These are phyloP conservation scores for Cryptococcus neoformans DNA, from an alignment of 1,284 basidiomycete species.

Conservation along the genomic window DNA sequence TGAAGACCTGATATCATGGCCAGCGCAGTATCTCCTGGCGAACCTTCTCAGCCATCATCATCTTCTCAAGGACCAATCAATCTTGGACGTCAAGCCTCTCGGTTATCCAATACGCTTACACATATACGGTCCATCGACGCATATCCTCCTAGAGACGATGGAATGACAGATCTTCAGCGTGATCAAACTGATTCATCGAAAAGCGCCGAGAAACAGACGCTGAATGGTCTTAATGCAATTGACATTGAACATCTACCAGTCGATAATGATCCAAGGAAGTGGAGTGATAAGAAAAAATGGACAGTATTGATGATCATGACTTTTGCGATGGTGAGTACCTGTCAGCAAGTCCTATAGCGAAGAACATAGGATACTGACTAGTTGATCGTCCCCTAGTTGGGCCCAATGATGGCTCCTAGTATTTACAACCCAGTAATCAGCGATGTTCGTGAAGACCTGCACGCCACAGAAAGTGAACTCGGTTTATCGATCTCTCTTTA, in stretches of 20 bases:
- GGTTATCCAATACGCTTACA: conserved; percentile 10
- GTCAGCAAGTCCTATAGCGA: not conserved
- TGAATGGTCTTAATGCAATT: conserved; percentile 16
- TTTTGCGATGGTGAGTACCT: conserved; percentile 33
- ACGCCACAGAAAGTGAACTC: conserved; percentile 65
- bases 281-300: conserved; percentile 64
- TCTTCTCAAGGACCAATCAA: not conserved
- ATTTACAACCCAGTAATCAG: conserved; percentile 54
- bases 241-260: conserved; percentile 70
- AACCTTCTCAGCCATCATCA: too few species aligned
- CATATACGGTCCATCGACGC: conserved; percentile 15
- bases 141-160: conserved; percentile 6
- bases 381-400: conserved; percentile 50
- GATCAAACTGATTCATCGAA: too few species aligned
- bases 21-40: too few species aligned
- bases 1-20: too few species aligned
- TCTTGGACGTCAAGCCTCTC: conserved; percentile 10
- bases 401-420: conserved; percentile 61
- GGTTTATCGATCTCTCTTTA: conserved; percentile 72
- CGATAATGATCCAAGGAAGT: conserved; percentile 70
- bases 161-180: not conserved
- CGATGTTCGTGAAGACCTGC: conserved; percentile 62
- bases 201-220: too few species aligned
- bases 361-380: not conserved
- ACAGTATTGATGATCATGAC: conserved; percentile 35